These are phyloP conservation scores for Debaryomyces maramus DNA, from an alignment of 805 yeast species.

Conservation along the genomic window DNA sequence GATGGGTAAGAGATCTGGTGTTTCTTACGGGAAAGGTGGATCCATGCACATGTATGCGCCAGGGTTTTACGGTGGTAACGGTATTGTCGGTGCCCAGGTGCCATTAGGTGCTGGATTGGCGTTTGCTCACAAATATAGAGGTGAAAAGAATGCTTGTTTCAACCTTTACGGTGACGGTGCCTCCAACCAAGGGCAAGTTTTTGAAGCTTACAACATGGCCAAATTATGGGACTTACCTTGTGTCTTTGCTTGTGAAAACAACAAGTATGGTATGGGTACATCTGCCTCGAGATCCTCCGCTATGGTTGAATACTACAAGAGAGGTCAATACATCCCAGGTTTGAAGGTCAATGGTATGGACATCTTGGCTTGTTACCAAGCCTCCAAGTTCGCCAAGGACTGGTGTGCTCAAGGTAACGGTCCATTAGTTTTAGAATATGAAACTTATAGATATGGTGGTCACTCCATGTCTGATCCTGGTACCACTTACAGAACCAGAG, in stretches of 20 bases:
- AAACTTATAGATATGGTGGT: conserved; percentile 99
- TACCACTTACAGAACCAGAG: conserved; percentile 99
- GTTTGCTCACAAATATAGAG: conserved; percentile 95
- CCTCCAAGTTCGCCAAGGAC: conserved; percentile 94
- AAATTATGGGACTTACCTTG: conserved; percentile 97
- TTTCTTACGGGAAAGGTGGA: conserved; percentile 97
- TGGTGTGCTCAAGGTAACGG: conserved; percentile 94
- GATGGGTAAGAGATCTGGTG: conserved; percentile 96
- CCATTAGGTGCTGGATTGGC: conserved; percentile 98
- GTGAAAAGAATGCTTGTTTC: conserved; percentile 76
- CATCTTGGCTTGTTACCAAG: conserved; percentile 90
- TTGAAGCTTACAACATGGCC: conserved; percentile 98
- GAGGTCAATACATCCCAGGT: conserved; percentile 99
- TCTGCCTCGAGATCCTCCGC: conserved; percentile 97
- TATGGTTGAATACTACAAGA: conserved; percentile 92
- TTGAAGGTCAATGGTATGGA: conserved; percentile 99
- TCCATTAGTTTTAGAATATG: conserved; percentile 93
- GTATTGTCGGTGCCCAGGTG: conserved; percentile 99
- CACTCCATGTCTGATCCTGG: conserved; percentile 99
- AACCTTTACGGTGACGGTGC: conserved; percentile 99
- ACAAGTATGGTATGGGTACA: conserved; percentile 99
- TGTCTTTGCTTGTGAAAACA: conserved; percentile 95
- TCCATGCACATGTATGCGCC: conserved; percentile 98
- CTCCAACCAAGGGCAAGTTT: conserved; percentile 98
- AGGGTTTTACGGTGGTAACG: conserved; percentile 98